Evolutionary conservation across 306 rosid species (phyloP).

Genomic region (Citrullus colocynthis): DNA sequence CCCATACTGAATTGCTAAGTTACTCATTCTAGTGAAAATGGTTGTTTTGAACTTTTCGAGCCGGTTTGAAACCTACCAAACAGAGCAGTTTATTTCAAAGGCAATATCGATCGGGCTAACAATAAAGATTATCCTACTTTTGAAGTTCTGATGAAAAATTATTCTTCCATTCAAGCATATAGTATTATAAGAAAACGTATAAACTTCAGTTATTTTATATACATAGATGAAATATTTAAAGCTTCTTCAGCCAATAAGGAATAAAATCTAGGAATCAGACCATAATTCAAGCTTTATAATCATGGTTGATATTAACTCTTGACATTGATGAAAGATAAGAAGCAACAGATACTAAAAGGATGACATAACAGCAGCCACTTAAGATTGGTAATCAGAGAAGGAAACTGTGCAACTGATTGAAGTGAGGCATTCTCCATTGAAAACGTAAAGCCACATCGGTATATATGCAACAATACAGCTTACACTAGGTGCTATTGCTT

Average conservation of each 20-base stretch:
- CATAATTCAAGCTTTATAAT: not conserved
- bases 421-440: not conserved
- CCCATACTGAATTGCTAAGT: constrained; percentile 64
- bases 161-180: not conserved
- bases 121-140: not conserved
- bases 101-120: not conserved
- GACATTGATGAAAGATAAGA: not conserved
- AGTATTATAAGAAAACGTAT: not conserved
- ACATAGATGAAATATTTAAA: not conserved
- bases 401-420: not conserved
- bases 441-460: not conserved
- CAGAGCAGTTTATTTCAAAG: constrained; percentile 1
- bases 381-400: not conserved
- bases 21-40: constrained; percentile 87
- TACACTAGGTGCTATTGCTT: not conserved
- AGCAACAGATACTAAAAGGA: not conserved
- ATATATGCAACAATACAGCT: not conserved
- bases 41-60: constrained; percentile 84
- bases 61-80: constrained; percentile 70
- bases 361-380: not conserved
- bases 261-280: not conserved
- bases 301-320: not conserved
- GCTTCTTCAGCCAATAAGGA: not conserved
- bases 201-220: not conserved
- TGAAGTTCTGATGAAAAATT: not conserved